Evolutionary conservation across 2,329 filamentous ascomycete species (phyloP), one percentile per base, ranked within the genome.

Genomic region (Nemania serpens): DNA sequence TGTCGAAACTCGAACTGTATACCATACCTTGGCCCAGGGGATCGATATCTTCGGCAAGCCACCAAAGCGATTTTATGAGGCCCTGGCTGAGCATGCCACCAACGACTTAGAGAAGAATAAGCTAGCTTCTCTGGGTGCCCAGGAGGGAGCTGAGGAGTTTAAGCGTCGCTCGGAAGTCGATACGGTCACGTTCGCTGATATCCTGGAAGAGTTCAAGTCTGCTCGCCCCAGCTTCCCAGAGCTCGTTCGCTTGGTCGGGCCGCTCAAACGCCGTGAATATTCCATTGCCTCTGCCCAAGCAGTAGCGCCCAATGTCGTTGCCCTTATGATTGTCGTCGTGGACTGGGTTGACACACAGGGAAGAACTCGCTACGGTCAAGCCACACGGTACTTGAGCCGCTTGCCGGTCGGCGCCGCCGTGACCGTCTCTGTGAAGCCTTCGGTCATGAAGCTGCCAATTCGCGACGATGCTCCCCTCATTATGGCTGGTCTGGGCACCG

Each of bases 401-500:
- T 88, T 99, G 37, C 83, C 84, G 12, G 81, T 91, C 12, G 95
- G 95, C 53, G 81, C 91, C 39, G 81, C 89, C 36, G 87, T 99
- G 65, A 97, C 93, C 2, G 95, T 92, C 60, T 96, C 91, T 36
- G 93, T 99, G 75, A 99, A 99, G 82, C 92, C 95, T 0, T 97
- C 93, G 22, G 95, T 98, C 68, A 99, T 99, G 95, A 99, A 98
- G 81, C 85, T 99, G n/a, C 95, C 95, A 5, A 79, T 85, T 63
- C 89, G 88, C 75, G 89, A 93, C 69, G 95, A 91, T 39, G 91
- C 94, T 49, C 95, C 95, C 42, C 88, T 99, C 74, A 97, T 99
- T 82, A 97, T 99, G 94, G 95, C 95, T 10, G 95, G 95, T 76
- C 89, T 98, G n/a, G 95, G 95, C 66, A 99, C 95, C 0, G 95